A percentile compares a stretch with the other conserved stretches of the same genome.
phyloP scores from a whole-genome alignment of 352 stramenopile genomes.

The Peronospora belbahrii region DNA sequence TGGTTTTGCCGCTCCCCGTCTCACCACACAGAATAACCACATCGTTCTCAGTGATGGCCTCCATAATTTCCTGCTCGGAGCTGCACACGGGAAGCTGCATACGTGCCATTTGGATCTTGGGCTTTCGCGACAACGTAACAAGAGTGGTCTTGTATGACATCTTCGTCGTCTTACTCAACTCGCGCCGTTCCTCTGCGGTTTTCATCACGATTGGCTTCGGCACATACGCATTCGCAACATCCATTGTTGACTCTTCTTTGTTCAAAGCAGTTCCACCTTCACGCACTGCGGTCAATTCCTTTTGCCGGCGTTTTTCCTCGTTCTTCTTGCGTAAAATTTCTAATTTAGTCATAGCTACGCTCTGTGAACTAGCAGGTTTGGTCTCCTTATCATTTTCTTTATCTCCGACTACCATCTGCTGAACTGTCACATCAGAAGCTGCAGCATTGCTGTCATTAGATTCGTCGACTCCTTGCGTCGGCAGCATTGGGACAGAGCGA shows the following conservation, averaged over 20 bases:
- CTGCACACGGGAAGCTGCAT: conserved; percentile 95
- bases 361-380: conserved; percentile 43
- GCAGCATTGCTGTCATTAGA: not conserved
- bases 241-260: conserved; percentile 15
- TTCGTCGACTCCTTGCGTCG: not conserved
- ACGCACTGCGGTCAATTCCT: conserved; percentile 17
- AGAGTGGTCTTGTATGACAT: conserved; percentile 64
- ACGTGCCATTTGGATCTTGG: conserved; percentile 83
- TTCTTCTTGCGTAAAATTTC: conserved; percentile 73
- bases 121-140: conserved; percentile 67
- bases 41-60: conserved; percentile 91
- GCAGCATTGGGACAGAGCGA: conserved; percentile 26
- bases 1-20: conserved; percentile 97
- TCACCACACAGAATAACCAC: conserved; percentile 98
- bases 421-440: conserved; percentile 3
- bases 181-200: conserved; percentile 46
- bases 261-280: not conserved
- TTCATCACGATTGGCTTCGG: conserved; percentile 65
- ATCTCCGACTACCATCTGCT: conserved; percentile 6
- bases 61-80: conserved; percentile 99
- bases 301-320: conserved; percentile 53
- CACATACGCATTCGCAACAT: conserved; percentile 43
- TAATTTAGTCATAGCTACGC: conserved; percentile 56
- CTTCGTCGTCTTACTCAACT: conserved; percentile 39
- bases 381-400: conserved; percentile 10